Conservation (phyloP, 495 filamentous ascomycete genomes). For the Penicillium nucicola region DNA sequence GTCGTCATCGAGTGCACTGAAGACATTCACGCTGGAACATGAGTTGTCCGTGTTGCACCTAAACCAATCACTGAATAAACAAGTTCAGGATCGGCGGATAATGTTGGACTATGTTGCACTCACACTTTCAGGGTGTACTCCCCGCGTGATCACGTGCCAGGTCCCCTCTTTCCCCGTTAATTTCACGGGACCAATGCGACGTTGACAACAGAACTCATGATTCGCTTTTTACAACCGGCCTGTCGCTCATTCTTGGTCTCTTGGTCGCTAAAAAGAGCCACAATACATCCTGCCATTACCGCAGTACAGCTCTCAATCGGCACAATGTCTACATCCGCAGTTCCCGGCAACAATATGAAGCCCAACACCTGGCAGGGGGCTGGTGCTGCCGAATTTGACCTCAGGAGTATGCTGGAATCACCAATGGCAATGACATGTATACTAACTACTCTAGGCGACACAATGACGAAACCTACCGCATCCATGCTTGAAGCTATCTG, state of each 20-base stretch:
- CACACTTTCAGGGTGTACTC: neutral
- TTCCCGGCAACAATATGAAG: constrained; percentile 13
- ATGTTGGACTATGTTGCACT: neutral
- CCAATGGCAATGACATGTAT: constrained; percentile 13
- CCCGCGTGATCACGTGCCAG: constrained; percentile 16
- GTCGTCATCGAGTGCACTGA: constrained; percentile 6
- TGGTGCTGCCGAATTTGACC: constrained; percentile 64
- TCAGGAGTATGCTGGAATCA: constrained; percentile 37
- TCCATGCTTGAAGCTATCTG: constrained; percentile 72
- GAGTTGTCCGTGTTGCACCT: no score
- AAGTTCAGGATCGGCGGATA: no score
- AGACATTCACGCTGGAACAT: neutral
- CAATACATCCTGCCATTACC: neutral
- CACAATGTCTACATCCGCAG: constrained; percentile 10
- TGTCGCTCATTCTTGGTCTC: constrained; percentile 8
- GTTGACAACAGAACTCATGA: constrained; percentile 12
- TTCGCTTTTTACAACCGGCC: constrained; percentile 14
- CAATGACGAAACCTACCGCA: constrained; percentile 78
- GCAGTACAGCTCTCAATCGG: constrained; percentile 28
- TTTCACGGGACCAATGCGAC: neutral
- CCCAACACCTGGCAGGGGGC: constrained; percentile 53
- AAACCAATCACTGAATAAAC: no score
- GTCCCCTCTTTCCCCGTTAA: constrained; percentile 6
- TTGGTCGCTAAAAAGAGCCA: neutral
- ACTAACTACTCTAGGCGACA: constrained; percentile 50